Percentiles rank a stretch among this genome's conserved stretches.
These are phyloP conservation scores for Boletus bicolor DNA, from an alignment of 768 basidiomycete genomes.

Conservation along the genomic window DNA sequence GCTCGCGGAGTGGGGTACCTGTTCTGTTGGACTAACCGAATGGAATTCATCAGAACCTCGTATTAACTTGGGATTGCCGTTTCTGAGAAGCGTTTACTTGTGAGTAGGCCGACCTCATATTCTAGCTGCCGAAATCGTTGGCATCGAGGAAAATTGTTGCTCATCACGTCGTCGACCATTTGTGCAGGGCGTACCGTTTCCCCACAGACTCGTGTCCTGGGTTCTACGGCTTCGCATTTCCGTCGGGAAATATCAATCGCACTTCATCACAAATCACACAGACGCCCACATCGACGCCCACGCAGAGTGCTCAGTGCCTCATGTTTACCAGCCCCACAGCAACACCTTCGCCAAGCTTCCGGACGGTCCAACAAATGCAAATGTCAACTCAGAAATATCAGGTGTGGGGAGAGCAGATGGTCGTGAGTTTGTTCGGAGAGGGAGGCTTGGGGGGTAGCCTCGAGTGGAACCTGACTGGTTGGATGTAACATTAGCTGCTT, in stretches of 20 bases:
- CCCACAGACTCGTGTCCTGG: conserved; percentile 26
- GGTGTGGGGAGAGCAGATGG: conserved; percentile 15
- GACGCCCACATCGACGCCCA: conserved; percentile 16
- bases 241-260: conserved; percentile 21
- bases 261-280: conserved; percentile 21
- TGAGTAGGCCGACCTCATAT: conserved; percentile 1
- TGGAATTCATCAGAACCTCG: background rate
- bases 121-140: background rate
- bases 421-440: conserved; percentile 9
- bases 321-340: conserved; percentile 9
- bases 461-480: conserved; percentile 14
- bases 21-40: conserved; percentile 8
- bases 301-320: conserved; percentile 16
- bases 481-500: background rate
- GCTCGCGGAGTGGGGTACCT: conserved; percentile 6
- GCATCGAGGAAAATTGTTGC: background rate
- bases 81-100: conserved; percentile 18
- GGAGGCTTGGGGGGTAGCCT: background rate
- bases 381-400: conserved; percentile 10
- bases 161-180: background rate
- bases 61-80: conserved; percentile 12
- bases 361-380: conserved; percentile 11
- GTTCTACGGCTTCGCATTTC: conserved; percentile 29
- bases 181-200: conserved; percentile 26
- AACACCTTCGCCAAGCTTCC: conserved; percentile 14